Percentiles rank a stretch among this genome's conserved stretches.
These are phyloP conservation scores for Aspergillus leporis DNA, from an alignment of 495 filamentous ascomycete genomes.

Conservation along the genomic window DNA sequence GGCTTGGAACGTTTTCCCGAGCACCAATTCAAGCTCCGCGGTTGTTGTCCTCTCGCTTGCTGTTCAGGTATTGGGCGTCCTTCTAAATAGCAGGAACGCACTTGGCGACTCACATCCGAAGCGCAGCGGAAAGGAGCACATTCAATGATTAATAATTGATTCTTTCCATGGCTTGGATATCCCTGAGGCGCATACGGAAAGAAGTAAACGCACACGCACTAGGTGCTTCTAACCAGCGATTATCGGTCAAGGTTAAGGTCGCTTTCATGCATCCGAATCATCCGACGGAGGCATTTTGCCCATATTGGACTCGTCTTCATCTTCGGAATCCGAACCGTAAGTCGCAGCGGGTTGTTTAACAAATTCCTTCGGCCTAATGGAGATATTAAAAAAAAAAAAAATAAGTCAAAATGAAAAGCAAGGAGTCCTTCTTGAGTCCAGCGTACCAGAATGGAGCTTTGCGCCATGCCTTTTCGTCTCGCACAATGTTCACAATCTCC, in stretches of 20 bases:
- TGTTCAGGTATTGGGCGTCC: slow-evolving; percentile 55
- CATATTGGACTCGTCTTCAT: slow-evolving; percentile 75
- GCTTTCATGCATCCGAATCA: slow-evolving; percentile 42
- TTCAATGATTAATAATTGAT: slow-evolving; percentile 21
- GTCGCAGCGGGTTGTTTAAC: slow-evolving; percentile 52
- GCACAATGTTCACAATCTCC: slow-evolving; percentile 89
- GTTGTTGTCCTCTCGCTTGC: slow-evolving; percentile 73
- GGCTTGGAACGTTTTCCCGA: slow-evolving; percentile 98
- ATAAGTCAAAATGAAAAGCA: slow-evolving; percentile 21
- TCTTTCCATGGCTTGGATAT: background rate
- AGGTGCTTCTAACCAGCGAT: background rate
- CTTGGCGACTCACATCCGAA: slow-evolving; percentile 18
- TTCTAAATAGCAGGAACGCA: slow-evolving; percentile 26
- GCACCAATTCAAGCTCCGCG: slow-evolving; percentile 74
- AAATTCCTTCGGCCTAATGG: slow-evolving; percentile 78
- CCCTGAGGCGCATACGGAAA: background rate
- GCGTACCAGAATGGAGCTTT: slow-evolving; percentile 86
- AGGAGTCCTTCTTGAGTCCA: too few species aligned
- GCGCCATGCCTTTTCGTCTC: slow-evolving; percentile 89
- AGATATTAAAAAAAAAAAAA: too few species aligned
- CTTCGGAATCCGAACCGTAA: slow-evolving; percentile 43
- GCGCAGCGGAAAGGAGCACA: slow-evolving; percentile 21
- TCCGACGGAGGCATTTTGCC: slow-evolving; percentile 83
- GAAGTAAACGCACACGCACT: background rate
- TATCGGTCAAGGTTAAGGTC: background rate